phyloP scores from a whole-genome alignment of 208 protist genomes.

The Leptomonas seymouri region DNA sequence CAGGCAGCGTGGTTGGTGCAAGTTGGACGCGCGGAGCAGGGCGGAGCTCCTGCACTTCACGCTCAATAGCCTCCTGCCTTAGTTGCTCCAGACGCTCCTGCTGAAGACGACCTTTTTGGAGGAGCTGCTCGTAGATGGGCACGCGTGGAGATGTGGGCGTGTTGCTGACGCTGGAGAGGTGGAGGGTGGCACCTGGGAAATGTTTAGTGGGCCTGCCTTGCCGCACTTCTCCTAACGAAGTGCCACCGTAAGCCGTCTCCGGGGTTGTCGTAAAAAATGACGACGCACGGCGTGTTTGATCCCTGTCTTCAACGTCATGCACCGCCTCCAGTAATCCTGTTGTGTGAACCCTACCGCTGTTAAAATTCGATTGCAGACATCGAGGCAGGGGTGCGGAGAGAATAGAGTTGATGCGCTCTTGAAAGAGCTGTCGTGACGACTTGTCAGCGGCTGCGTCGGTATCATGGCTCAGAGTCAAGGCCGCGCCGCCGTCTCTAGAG shows the following conservation, averaged over 20 bases:
- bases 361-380: conserved; percentile 34
- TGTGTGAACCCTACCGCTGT: not conserved
- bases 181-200: not conserved
- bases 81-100: conserved; percentile 52
- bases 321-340: not conserved
- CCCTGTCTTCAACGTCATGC: not conserved
- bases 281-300: not conserved
- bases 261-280: not conserved
- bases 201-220: no score
- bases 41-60: conserved; percentile 48
- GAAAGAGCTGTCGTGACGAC: conserved; percentile 19
- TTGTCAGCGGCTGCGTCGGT: not conserved
- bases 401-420: conserved; percentile 41
- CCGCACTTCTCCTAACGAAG: no score
- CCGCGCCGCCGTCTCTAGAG: not conserved
- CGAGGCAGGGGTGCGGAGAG: conserved; percentile 48
- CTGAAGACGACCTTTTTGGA: conserved; percentile 64
- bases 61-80: conserved; percentile 39
- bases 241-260: no score
- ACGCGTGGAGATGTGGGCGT: not conserved
- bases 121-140: conserved; percentile 67
- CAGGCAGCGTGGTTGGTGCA: not conserved
- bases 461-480: not conserved
- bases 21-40: conserved; percentile 33
- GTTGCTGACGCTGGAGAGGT: not conserved